Base-by-base conservation (phyloP, 805 yeast genomes). In the Lipomyces japonicus region DNA sequence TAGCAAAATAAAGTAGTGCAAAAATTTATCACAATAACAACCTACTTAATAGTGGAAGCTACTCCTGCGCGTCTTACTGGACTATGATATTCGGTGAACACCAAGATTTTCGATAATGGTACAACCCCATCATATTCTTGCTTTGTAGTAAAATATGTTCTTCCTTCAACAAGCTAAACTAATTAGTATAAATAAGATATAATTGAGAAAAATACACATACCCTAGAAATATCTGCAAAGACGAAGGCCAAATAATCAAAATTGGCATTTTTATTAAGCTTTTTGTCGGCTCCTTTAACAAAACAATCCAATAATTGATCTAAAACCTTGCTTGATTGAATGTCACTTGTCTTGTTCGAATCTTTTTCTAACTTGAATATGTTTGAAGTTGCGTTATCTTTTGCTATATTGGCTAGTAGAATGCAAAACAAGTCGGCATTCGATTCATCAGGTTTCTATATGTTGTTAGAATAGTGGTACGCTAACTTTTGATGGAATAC, bases 261-360 rank as follows among this genome's bases (percentile, higher is more conserved):
- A 59, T 78, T 77, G 2, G 95, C 93, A 60, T 72, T 75, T 61
- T 76, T 77, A 70, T 87, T 88, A 51, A 88, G 72, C 14, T 78
- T 67, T 64, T 87, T 74, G 61, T 84, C 89, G 40, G 77, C 74
- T 5, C 96, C 96, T 63, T 85, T 85, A 36, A 89, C 95, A 64
- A 88, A 89, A 63, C 90, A 81, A 68, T 87, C 95, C 81, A 90
- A 79, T 28, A 90, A 72, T 66, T 90, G 84, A 61, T 86, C 95
- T 68, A 88, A 74, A 4, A 80, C 49, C 14, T 41, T 36, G 35
- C n/a, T 30, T 9, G 60, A 51, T 24, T 34, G 32, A 4, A 57
- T 38, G 9, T 44, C 44, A 23, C 24, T 22, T 22, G 24, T 19
- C 41, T 21, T 34, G n/a, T 50, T 48, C 9, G 25, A 34, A 18